phyloP scores from a whole-genome alignment of 139 green algal genomes.

The Tetratostichococcus sp. region DNA sequence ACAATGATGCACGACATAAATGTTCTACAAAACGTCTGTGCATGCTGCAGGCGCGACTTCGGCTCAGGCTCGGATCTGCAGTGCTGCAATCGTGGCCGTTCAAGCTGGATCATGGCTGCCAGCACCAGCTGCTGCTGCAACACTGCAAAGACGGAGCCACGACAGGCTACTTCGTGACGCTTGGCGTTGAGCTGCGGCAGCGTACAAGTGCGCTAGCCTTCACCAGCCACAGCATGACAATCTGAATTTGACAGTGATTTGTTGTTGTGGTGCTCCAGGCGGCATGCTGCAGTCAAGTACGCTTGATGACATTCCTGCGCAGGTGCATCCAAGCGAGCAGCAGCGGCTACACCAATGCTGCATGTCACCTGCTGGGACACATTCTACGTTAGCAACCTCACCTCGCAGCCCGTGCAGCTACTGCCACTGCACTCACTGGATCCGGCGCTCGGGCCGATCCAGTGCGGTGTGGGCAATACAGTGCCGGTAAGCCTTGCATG shows the following conservation, averaged over 20 bases:
- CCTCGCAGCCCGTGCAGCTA: background rate
- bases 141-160: background rate
- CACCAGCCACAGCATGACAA: too few relatives aligned
- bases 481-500: background rate
- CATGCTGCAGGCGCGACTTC: background rate
- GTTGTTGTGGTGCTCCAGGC: too few relatives aligned
- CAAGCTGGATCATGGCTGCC: background rate
- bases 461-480: background rate
- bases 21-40: too few relatives aligned
- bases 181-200: conserved; percentile 3
- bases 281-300: too few relatives aligned
- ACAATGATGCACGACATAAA: too few relatives aligned
- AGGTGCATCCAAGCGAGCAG: background rate
- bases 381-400: conserved; percentile 3
- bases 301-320: too few relatives aligned
- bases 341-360: background rate
- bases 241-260: too few relatives aligned
- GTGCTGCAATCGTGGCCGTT: background rate
- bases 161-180: background rate
- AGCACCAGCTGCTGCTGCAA: background rate
- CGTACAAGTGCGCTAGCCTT: background rate
- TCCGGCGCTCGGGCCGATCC: background rate
- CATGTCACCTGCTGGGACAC: background rate
- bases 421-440: background rate
- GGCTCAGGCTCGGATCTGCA: background rate